Evolutionary conservation across 2,329 filamentous ascomycete genomes (phyloP), one percentile per base, ranked within the genome.

Genomic region (Fusarium guadeloupense): DNA sequence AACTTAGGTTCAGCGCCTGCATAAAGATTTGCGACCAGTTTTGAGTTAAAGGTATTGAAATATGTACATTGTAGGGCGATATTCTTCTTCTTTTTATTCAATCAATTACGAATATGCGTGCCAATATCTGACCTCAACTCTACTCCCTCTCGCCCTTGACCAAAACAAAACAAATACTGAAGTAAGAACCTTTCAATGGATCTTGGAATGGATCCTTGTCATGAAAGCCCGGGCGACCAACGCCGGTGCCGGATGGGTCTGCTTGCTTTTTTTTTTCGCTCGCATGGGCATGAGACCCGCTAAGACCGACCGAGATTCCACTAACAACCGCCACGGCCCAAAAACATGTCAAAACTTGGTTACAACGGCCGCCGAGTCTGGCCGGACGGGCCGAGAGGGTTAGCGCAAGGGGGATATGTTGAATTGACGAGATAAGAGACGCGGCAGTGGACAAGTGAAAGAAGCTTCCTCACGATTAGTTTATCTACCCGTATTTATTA

Each of bases 1-100:
- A 54, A 65, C 40, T 57, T 59, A 59, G 55, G 28, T 54, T 69
- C 48, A 63, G 41, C 59, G 51, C 45, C 58, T 47, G 50, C 57
- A 63, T 26, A 30, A 26, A 59, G 31, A 44, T 50, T 46, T 49
- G 35, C 37, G 52, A 13, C 47, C 38, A 28, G 52, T 54, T 21
- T n/a, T 26, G 30, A 14, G 30, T 37, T 59, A n/a, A n/a, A n/a
- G n/a, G n/a, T n/a, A n/a, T n/a, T n/a, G n/a, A n/a, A n/a, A n/a
- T n/a, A n/a, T n/a, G n/a, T n/a, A n/a, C n/a, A n/a, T n/a, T n/a
- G n/a, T n/a, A n/a, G n/a, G n/a, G n/a, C n/a, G n/a, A n/a, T n/a
- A n/a, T n/a, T n/a, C n/a, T n/a, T n/a, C n/a, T n/a, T n/a, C n/a
- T n/a, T 14, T 17, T 17, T 42, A 14, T 40, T 19, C n/a, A 51